Conservation (phyloP, 2,329 filamentous ascomycete species). For the Colletotrichum lupini region DNA sequence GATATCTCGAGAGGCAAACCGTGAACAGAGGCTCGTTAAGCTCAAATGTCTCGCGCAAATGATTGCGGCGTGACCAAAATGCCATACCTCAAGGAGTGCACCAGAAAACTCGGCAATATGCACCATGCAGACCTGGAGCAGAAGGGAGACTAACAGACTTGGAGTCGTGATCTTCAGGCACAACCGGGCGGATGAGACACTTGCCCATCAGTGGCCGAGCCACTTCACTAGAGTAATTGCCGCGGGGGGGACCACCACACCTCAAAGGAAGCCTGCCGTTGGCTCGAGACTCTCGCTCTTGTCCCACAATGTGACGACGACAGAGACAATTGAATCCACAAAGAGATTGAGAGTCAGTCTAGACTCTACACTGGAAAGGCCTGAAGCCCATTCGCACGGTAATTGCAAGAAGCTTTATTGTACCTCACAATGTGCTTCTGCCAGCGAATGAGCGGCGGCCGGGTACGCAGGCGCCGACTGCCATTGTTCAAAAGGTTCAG, state of each 20-base stretch:
- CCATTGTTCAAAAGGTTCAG: background rate
- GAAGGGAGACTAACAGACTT: no score
- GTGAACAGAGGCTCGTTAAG: conserved; percentile 8
- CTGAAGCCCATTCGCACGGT: background rate
- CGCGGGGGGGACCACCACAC: conserved; percentile 12
- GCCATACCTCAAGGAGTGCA: background rate
- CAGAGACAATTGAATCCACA: background rate
- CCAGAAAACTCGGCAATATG: background rate
- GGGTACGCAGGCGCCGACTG: background rate
- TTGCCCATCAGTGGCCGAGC: background rate
- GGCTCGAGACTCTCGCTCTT: background rate
- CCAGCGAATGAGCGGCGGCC: background rate
- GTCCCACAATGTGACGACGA: background rate
- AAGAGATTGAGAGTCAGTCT: background rate
- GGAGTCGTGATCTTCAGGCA: conserved; percentile 19
- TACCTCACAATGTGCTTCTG: background rate
- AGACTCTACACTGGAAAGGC: background rate
- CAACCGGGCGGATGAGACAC: background rate
- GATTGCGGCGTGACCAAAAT: background rate
- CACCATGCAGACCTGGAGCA: conserved; percentile 3
- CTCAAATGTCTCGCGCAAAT: conserved; percentile 5
- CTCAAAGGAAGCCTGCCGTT: background rate
- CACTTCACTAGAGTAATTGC: background rate
- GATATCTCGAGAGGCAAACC: conserved; percentile 6
- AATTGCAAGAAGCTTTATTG: background rate